Conservation (phyloP, 2,329 filamentous ascomycete species). For the Epichloe festucae region DNA sequence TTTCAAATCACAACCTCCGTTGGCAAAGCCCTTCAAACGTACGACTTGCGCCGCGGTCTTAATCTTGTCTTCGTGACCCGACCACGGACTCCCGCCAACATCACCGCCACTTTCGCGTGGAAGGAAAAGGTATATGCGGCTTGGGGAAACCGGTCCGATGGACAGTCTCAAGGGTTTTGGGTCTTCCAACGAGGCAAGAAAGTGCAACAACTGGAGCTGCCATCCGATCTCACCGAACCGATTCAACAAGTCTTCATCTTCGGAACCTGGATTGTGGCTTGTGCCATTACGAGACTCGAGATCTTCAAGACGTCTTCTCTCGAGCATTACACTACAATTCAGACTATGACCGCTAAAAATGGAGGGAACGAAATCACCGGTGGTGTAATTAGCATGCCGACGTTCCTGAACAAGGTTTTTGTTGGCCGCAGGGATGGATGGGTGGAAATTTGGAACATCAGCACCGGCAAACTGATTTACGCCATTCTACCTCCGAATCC, state of each 20-base stretch:
- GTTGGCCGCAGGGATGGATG: constrained; percentile 76
- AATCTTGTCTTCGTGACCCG: constrained; percentile 88
- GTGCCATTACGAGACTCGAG: constrained; percentile 62
- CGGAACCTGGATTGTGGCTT: constrained; percentile 82
- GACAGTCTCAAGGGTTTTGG: constrained; percentile 61
- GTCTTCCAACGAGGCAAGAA: constrained; percentile 85
- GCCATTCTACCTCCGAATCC: constrained; percentile 68
- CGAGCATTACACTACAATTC: constrained; percentile 83
- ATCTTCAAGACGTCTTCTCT: constrained; percentile 76
- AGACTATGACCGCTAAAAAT: constrained; percentile 41
- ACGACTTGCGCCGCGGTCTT: constrained; percentile 80
- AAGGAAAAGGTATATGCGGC: constrained; percentile 80
- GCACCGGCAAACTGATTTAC: constrained; percentile 81
- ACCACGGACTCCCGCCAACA: constrained; percentile 73
- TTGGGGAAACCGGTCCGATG: constrained; percentile 54
- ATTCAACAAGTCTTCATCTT: constrained; percentile 71
- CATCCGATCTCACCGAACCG: constrained; percentile 51
- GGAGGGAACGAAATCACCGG: constrained; percentile 60
- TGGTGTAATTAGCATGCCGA: constrained; percentile 77
- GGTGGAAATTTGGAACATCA: constrained; percentile 96
- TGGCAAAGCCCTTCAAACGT: constrained; percentile 82
- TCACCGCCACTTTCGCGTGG: constrained; percentile 81
- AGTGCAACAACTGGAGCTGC: constrained; percentile 59
- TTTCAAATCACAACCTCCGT: constrained; percentile 97
- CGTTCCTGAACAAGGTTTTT: constrained; percentile 91